Evolutionary conservation across 352 stramenopile species (phyloP), one percentile per base, ranked within the genome.

Genomic region (Phytophthora pistaciae): DNA sequence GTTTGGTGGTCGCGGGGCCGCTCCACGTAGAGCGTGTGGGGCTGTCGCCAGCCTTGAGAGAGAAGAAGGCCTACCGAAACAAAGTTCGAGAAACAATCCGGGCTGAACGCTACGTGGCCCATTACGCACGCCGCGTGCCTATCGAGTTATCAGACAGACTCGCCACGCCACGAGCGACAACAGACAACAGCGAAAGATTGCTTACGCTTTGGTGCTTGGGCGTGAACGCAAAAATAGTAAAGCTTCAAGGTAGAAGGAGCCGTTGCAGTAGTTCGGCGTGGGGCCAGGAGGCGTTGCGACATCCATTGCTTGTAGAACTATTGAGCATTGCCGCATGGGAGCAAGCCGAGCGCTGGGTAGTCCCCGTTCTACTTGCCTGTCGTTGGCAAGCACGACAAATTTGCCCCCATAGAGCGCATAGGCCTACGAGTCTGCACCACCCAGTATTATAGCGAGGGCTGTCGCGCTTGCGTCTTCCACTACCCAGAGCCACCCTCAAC

Each of bases 51-150:
- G 38, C 38, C 5, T 36, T 7, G 29, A 36, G 29, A 42, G 36
- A 11, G 14, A 42, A 16, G 13, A 42, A 18, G 36, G 8, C 33
- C 1, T 49, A 13, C 25, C 36, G 10, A 8, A 29, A 18, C 20
- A 29, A n/a, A 44, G n/a, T 56, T 63, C 40, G 25, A 61, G 52
- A 63, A 72, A 53, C n/a, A 3, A 71, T 62, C 33, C 21, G 44
- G 44, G 44, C 55, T 33, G 56, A 72, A 65, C 54, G 65, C 70
- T 73, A 77, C 59, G 64, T 77, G 64, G 70, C 65, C 48, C 70
- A 77, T 70, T 77, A 77, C 70, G 36, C 33, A 75, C 25, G 27
- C n/a, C 36, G 23, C 1, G 20, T 56, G 53, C 27, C 42, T 58
- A 56, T 54, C 29, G 64, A 72, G 55, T 64, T 59, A 70, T 70